Base-by-base conservation (phyloP, 2,329 filamentous ascomycete genomes). In the Fusarium bulbicola region DNA sequence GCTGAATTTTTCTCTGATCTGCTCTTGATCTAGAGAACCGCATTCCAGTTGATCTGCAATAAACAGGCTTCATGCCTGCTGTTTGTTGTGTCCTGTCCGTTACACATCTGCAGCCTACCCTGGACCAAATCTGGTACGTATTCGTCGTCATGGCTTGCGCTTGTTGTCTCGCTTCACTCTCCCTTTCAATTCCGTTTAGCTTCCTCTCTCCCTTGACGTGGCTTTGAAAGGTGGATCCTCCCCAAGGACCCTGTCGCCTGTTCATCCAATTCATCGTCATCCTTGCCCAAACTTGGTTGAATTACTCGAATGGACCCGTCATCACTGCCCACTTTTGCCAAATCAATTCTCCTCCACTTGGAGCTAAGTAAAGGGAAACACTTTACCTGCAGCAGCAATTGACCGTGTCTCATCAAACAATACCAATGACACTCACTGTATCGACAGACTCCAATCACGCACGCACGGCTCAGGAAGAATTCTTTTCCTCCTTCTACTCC, bases 371-470 rank as follows among this genome's bases (percentile, higher is more conserved):
- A 62, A 62, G 66, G 57, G 62, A 70, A 72, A 45, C 63, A 74
- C 71, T 73, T 68, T 73, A 73, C 71, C 59, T 68, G 71, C 71
- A 73, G 58, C 46, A 71, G 62, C 56, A 68, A 39, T 34, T 64
- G 63, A 39, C 30, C 20, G 45, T 70, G 58, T 46, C 32, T 42
- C 49, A 50, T 54, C n/a, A 57, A 34, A 12, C 18, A 10, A 57
- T 57, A 6, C 21, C 14, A 36, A 68, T 67, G 49, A 52, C 54
- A 30, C 46, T 46, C 30, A 13, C 30, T 32, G 13, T 34, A 21
- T 11, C 2, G n/a, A 13, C 46, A 32, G 45, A 47, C 26, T 59
- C 40, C 56, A 49, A 59, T 67, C 28, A 42, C 54, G 32, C 37
- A 54, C 47, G 53, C 39, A 37, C 49, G 49, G 57, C 61, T 59